Percentiles rank a stretch among this genome's conserved stretches.
Evolutionary conservation across 805 yeast genomes (phyloP).

Genomic region (Kuraishia ogatae): DNA sequence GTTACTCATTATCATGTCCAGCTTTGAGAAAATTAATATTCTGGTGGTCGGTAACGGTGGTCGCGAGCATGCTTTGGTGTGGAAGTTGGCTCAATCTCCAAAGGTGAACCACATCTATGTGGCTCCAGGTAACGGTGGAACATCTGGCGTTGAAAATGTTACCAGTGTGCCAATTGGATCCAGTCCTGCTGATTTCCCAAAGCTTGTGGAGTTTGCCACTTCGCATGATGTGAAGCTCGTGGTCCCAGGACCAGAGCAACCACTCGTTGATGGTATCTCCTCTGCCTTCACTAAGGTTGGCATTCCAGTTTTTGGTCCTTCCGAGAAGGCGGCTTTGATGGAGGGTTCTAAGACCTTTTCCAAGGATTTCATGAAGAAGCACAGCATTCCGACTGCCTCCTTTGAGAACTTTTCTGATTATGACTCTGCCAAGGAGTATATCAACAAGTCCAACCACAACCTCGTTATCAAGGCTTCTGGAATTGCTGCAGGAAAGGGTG

Average conservation of each 20-base stretch:
- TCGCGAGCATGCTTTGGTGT: constrained; percentile 94
- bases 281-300: constrained; percentile 70
- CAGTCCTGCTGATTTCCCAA: constrained; percentile 56
- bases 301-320: constrained; percentile 96
- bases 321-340: constrained; percentile 80
- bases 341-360: constrained; percentile 96
- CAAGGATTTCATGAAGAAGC: constrained; percentile 87
- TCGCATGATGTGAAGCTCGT: constrained; percentile 63
- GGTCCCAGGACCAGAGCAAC: constrained; percentile 99
- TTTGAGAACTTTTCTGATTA: constrained; percentile 76
- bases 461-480: constrained; percentile 97
- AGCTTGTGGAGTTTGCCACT: constrained; percentile 66
- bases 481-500: constrained; percentile 98
- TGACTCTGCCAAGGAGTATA: constrained; percentile 66
- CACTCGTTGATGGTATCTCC: constrained; percentile 89
- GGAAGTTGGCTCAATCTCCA: constrained; percentile 80
- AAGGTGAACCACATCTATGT: constrained; percentile 68
- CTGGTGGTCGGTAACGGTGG: constrained; percentile 96
- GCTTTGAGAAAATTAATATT: constrained; percentile 32
- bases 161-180: constrained; percentile 64
- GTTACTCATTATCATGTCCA: neutral
- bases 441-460: constrained; percentile 55
- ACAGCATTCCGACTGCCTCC: constrained; percentile 89
- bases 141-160: constrained; percentile 49
- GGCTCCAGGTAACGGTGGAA: constrained; percentile 98